Conservation (phyloP, 345 rosid species). For the Trapa incisa region DNA sequence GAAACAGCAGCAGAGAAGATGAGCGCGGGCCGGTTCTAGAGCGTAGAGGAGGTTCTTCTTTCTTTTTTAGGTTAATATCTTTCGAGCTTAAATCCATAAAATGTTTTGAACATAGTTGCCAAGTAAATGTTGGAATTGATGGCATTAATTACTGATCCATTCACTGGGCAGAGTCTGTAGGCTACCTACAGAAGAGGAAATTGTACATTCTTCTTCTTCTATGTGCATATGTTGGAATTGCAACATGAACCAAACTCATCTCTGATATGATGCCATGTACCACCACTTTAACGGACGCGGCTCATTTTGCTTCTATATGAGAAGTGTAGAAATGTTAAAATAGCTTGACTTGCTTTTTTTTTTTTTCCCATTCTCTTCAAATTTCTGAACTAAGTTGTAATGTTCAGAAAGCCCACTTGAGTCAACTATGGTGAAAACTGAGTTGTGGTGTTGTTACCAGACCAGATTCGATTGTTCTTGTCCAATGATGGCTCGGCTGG, state of each 20-base stretch:
- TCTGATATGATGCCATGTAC: too few species aligned
- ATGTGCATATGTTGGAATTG: neutral
- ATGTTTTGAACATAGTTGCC: neutral
- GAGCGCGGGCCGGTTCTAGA: neutral
- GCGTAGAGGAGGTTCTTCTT: neutral
- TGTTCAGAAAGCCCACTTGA: too few species aligned
- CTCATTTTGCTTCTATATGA: too few species aligned
- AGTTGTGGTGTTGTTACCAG: too few species aligned
- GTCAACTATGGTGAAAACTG: too few species aligned
- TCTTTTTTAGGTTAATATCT: neutral
- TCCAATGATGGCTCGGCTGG: too few species aligned
- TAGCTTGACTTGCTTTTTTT: too few species aligned
- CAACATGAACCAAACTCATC: neutral
- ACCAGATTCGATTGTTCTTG: too few species aligned
- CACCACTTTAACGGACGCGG: too few species aligned
- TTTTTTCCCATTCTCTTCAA: too few species aligned
- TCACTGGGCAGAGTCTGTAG: neutral
- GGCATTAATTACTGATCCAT: neutral
- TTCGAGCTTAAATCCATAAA: neutral
- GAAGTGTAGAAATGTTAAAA: too few species aligned
- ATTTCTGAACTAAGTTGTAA: too few species aligned
- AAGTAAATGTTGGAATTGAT: neutral
- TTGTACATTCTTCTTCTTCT: slow-evolving; percentile 3
- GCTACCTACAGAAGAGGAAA: neutral
- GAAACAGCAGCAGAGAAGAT: neutral